A percentile compares a stretch with the other conserved stretches of the same genome.
Evolutionary conservation across 148 eudicot species (phyloP).

Genomic region (Silene latifolia): DNA sequence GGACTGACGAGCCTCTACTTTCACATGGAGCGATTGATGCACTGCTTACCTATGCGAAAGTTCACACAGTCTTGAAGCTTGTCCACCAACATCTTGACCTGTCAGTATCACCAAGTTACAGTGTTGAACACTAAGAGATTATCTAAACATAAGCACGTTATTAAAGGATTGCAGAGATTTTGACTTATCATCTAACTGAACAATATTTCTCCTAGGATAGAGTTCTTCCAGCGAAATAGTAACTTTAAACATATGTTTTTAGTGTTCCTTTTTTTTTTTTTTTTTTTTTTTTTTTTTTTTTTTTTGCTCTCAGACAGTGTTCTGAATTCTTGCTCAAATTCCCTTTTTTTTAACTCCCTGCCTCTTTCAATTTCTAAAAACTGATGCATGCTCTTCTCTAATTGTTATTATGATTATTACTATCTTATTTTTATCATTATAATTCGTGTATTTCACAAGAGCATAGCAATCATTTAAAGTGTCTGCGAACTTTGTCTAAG

Average conservation of each 20-base stretch:
- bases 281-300: not conserved
- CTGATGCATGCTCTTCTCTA: too few relatives aligned
- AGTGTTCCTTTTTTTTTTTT: not conserved
- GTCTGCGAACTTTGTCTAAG: too few relatives aligned
- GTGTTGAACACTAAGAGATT: not conserved
- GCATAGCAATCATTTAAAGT: too few relatives aligned
- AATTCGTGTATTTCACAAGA: too few relatives aligned
- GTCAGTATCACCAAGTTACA: slow-evolving; percentile 19
- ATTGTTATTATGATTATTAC: not conserved
- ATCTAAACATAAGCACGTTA: not conserved
- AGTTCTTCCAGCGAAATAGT: not conserved
- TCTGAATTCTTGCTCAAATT: too few relatives aligned
- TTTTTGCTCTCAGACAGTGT: not conserved
- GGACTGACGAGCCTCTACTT: not conserved
- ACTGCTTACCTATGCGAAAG: slow-evolving; percentile 61
- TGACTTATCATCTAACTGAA: not conserved
- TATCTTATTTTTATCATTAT: too few relatives aligned
- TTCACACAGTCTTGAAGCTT: slow-evolving; percentile 53
- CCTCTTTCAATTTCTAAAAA: not conserved
- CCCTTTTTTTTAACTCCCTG: not conserved
- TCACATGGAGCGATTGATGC: not conserved
- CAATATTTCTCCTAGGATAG: not conserved
- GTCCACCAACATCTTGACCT: slow-evolving; percentile 59
- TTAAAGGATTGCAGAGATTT: not conserved
- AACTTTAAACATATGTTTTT: not conserved